phyloP scores from a whole-genome alignment of 768 basidiomycete genomes.

The Amanita exitialis region DNA sequence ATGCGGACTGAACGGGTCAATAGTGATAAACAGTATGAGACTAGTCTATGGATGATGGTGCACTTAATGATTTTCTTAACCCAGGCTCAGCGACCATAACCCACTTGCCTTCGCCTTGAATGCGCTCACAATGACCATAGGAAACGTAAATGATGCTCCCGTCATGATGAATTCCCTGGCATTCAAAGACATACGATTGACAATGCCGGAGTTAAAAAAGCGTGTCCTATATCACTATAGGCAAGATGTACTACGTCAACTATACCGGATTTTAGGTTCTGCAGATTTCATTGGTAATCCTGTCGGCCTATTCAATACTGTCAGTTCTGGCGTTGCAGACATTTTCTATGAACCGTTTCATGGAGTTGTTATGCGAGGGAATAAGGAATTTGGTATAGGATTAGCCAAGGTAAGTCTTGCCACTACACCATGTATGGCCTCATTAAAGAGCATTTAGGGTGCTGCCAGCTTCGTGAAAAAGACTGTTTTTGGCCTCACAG shows the following conservation, averaged over 20 bases:
- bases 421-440: neutral
- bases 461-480: conserved; percentile 99
- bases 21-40: conserved; percentile 76
- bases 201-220: conserved; percentile 71
- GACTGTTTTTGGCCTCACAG: conserved; percentile 92
- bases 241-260: conserved; percentile 85
- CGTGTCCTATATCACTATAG: conserved; percentile 89
- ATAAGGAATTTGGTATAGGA: conserved; percentile 87
- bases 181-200: conserved; percentile 89
- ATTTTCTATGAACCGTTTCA: conserved; percentile 99
- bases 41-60: conserved; percentile 14
- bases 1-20: conserved; percentile 94
- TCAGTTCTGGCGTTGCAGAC: conserved; percentile 94
- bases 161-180: conserved; percentile 89
- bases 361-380: conserved; percentile 93
- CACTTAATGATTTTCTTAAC: neutral
- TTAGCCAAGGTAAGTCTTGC: conserved; percentile 67
- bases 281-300: conserved; percentile 96
- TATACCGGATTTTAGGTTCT: conserved; percentile 95
- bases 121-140: conserved; percentile 92
- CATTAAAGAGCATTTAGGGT: conserved; percentile 40
- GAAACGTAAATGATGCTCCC: conserved; percentile 94
- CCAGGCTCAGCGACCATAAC: conserved; percentile 70
- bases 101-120: conserved; percentile 91
- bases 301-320: conserved; percentile 95